Evolutionary conservation across 768 basidiomycete species (phyloP).

Genomic region (Suillus brevipes): DNA sequence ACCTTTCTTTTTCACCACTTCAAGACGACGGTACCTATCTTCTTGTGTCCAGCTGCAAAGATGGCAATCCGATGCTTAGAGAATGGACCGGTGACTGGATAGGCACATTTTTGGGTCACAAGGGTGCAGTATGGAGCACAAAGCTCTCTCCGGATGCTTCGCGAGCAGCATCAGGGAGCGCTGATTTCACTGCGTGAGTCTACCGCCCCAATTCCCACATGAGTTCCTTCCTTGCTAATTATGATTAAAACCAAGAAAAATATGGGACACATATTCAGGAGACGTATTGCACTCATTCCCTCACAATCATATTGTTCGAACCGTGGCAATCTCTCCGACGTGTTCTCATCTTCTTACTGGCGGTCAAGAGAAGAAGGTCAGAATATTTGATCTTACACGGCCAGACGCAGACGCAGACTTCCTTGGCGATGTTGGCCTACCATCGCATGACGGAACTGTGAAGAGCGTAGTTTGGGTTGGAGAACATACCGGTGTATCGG

Average conservation of each 20-base stretch:
- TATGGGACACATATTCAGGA: constrained; percentile 95
- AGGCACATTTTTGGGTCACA: constrained; percentile 86
- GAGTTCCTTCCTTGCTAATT: constrained; percentile 8
- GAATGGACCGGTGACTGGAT: constrained; percentile 99
- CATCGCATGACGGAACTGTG: constrained; percentile 84
- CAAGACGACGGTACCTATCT: constrained; percentile 85
- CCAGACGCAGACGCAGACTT: constrained; percentile 89
- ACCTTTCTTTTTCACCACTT: constrained; percentile 88
- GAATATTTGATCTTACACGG: constrained; percentile 86
- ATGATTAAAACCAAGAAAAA: constrained; percentile 58
- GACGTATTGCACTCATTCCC: constrained; percentile 91
- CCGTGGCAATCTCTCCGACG: constrained; percentile 80
- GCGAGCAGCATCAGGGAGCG: constrained; percentile 88
- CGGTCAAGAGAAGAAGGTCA: constrained; percentile 96
- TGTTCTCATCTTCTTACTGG: constrained; percentile 78
- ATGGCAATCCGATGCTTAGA: constrained; percentile 96
- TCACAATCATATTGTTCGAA: constrained; percentile 97
- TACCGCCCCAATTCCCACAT: not conserved
- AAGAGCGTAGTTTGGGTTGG: constrained; percentile 95
- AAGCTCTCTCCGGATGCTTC: constrained; percentile 87
- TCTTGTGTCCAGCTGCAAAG: constrained; percentile 96
- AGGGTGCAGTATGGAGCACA: constrained; percentile 96
- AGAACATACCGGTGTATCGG: constrained; percentile 83
- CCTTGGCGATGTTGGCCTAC: constrained; percentile 57
- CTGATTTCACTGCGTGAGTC: constrained; percentile 95